A percentile compares a stretch with the other conserved stretches of the same genome.
Conservation (phyloP, 176 grass and related monocot genomes). For the Sorghum bicolor region Sorghum_bicolor_NCBIv3 NC_012870.2:67016501-67017000, state of each 20-base stretch:
- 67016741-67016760: slow-evolving; percentile 23
- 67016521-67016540: slow-evolving; percentile 77
- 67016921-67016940: slow-evolving; percentile 39
- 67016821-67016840: slow-evolving; percentile 87
- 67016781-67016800: slow-evolving; percentile 63
- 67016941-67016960: slow-evolving; percentile 63
- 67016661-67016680: slow-evolving; percentile 51
- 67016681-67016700: slow-evolving; percentile 49
- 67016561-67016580: slow-evolving; percentile 65
- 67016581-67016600: slow-evolving; percentile 70
- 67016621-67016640: slow-evolving; percentile 63
- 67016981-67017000: not conserved
- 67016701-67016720: slow-evolving; percentile 50
- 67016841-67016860: slow-evolving; percentile 86
- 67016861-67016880: slow-evolving; percentile 34
- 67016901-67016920: slow-evolving; percentile 66
- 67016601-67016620: slow-evolving; percentile 84
- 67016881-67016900: slow-evolving; percentile 50
- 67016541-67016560: slow-evolving; percentile 75
- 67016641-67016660: slow-evolving; percentile 36
- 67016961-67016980: slow-evolving; percentile 13
- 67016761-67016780: not conserved
- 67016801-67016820: slow-evolving; percentile 59
- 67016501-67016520: slow-evolving; percentile 85
- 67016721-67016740: slow-evolving; percentile 47